Evolutionary conservation across 2,329 filamentous ascomycete species (phyloP), one percentile per base, ranked within the genome.

Genomic region (Epichloe amarillans): DNA sequence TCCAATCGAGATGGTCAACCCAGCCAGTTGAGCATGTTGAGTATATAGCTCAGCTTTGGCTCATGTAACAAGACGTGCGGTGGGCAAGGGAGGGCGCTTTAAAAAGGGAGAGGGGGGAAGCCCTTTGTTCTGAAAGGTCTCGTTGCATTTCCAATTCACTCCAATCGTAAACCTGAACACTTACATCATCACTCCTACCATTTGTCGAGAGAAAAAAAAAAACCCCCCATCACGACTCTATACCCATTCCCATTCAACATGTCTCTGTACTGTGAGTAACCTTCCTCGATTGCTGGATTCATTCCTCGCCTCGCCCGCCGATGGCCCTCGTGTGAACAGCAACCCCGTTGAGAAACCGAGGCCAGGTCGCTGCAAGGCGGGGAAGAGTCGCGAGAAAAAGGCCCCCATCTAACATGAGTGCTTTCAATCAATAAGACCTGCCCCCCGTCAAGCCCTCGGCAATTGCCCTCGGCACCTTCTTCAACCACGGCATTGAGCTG

Each of bases 381-480:
- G 26, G 7, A 30, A 30, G 26, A 30, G 26, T 44, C 6, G 42
- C 19, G 23, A 37, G 1, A 6, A 46, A 8, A 5, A 2, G 35
- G n/a, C n/a, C 21, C 5, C 21, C 23, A 21, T 43, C 21, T 51
- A 38, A 44, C 50, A 40, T 39, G 10, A 49, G 43, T 26, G 46
- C 47, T 14, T 17, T 33, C 17, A 33, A 10, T 8, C n/a, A 17
- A 36, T 53, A 80, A 80, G 76, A 80, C 64, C 73, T 82, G 0
- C 23, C 36, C 78, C 67, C 90, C 60, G 93, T 98, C 66, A 97
- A 96, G 84, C 93, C 93, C 61, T 96, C 90, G 66, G 91, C 93
- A 64, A 95, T 98, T 66, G 93, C 91, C 65, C 82, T 97, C 64
- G 93, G 93, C 72, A 93, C 90, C 56, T 74, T 89, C 70, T 98